Evolutionary conservation across 108 stramenopile genomes (phyloP).

Genomic region (Parmales sp.): DNA sequence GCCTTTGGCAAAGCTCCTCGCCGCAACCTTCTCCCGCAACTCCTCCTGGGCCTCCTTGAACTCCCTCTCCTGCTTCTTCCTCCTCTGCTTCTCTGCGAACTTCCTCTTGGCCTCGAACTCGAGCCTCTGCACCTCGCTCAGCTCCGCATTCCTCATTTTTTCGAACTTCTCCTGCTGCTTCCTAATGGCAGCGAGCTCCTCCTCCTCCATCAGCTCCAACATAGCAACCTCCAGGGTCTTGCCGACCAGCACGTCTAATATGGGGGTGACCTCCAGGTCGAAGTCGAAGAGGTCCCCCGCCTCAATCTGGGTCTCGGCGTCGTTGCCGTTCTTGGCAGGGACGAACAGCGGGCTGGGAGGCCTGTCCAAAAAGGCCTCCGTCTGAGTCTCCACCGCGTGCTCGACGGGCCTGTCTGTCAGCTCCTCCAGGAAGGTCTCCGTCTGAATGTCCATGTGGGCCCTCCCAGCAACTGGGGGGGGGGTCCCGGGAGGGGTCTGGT

Average conservation of each 20-base stretch:
- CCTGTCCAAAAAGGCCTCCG: conserved; percentile 41
- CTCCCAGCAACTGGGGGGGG: conserved; percentile 41
- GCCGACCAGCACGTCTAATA: conserved; percentile 53
- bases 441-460: conserved; percentile 43
- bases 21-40: conserved; percentile 40
- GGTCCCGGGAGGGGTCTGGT: conserved; percentile 20
- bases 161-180: conserved; percentile 45
- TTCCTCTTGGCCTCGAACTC: conserved; percentile 41
- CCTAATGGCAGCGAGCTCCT: conserved; percentile 44
- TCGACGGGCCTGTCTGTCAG: conserved; percentile 41
- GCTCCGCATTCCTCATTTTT: conserved; percentile 40
- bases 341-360: conserved; percentile 44
- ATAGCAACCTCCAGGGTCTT: conserved; percentile 49
- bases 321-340: conserved; percentile 38
- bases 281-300: conserved; percentile 59
- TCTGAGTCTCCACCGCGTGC: conserved; percentile 40
- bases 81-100: conserved; percentile 32
- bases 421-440: conserved; percentile 49
- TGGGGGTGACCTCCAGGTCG: conserved; percentile 49
- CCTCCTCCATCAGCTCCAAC: conserved; percentile 56
- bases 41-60: conserved; percentile 21
- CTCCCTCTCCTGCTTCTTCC: conserved; percentile 28
- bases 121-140: conserved; percentile 50
- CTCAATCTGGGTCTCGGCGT: conserved; percentile 46
- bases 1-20: conserved; percentile 28